Conservation (phyloP, 441 rosid genomes). For the Pelargonium australe region DNA sequence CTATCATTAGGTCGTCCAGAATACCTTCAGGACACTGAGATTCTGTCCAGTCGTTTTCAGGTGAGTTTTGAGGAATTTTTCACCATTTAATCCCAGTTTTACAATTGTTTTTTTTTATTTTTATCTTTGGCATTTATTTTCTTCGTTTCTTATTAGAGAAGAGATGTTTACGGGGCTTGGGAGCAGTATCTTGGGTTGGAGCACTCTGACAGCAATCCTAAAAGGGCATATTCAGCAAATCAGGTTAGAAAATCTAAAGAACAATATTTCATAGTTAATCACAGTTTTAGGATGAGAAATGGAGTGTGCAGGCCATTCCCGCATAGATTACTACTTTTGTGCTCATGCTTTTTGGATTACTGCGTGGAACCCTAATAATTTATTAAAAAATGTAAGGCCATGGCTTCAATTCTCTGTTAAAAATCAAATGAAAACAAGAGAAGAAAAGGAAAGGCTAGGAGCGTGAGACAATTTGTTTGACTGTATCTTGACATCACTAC, state of each 20-base stretch:
- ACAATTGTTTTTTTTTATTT: neutral
- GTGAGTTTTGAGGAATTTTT: slow-evolving; percentile 22
- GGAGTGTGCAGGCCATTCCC: neutral
- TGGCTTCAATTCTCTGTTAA: neutral
- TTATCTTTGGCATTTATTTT: neutral
- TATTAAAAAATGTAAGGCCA: neutral
- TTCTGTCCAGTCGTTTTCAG: slow-evolving; percentile 57
- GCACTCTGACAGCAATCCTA: slow-evolving; percentile 53
- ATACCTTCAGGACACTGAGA: slow-evolving; percentile 56
- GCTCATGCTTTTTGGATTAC: no score
- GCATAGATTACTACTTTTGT: neutral
- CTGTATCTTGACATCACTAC: neutral
- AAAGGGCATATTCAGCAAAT: slow-evolving; percentile 49
- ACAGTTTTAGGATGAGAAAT: neutral
- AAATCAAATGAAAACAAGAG: neutral
- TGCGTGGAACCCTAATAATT: neutral
- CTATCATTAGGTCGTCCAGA: slow-evolving; percentile 58
- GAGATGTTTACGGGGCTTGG: slow-evolving; percentile 61
- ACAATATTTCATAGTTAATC: slow-evolving; percentile 10
- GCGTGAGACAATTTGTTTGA: neutral
- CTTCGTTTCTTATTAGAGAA: slow-evolving; percentile 29
- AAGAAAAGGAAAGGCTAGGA: neutral
- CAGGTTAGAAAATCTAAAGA: slow-evolving; percentile 29
- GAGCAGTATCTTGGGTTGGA: slow-evolving; percentile 72
- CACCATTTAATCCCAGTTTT: neutral